Evolutionary conservation across 2,329 filamentous ascomycete species (phyloP).

Genomic region (Talaromyces sp.): DNA sequence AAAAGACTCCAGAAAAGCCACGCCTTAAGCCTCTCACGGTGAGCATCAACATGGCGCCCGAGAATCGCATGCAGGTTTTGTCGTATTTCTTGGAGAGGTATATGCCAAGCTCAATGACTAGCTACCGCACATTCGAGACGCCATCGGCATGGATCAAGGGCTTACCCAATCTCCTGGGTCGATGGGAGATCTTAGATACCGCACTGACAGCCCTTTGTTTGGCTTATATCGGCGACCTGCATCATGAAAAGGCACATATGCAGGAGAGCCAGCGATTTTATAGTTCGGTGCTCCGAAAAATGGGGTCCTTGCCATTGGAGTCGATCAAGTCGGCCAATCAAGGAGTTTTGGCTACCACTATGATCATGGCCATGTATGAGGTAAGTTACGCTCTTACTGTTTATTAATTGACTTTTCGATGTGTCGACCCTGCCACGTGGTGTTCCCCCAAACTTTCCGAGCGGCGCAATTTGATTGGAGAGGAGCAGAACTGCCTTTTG

Average conservation of each 20-base stretch:
- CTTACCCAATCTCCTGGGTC: constrained; percentile 8
- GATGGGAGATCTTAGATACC: constrained; percentile 7
- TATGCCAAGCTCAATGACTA: constrained; percentile 8
- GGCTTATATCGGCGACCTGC: constrained; percentile 8
- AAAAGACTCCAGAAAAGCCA: too few relatives aligned
- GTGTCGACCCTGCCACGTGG: background rate
- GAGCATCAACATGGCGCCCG: constrained; percentile 8
- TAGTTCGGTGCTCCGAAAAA: background rate
- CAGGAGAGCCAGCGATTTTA: constrained; percentile 9
- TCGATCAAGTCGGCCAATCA: constrained; percentile 8
- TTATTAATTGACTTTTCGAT: background rate
- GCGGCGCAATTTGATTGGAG: background rate
- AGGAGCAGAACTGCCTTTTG: background rate
- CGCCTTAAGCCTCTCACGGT: background rate
- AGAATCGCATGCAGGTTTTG: constrained; percentile 9
- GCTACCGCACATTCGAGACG: constrained; percentile 4
- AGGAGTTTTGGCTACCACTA: constrained; percentile 7
- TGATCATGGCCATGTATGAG: constrained; percentile 12
- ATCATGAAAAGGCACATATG: background rate
- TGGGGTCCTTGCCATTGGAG: constrained; percentile 7
- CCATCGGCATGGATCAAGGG: constrained; percentile 9
- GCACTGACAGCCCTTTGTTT: constrained; percentile 7
- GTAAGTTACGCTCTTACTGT: background rate
- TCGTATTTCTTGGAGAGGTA: constrained; percentile 10
- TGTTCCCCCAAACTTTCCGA: background rate